Evolutionary conservation across 176 grass and related monocot species (phyloP).

Genomic region (Dendrocalamus sinicus): DNA sequence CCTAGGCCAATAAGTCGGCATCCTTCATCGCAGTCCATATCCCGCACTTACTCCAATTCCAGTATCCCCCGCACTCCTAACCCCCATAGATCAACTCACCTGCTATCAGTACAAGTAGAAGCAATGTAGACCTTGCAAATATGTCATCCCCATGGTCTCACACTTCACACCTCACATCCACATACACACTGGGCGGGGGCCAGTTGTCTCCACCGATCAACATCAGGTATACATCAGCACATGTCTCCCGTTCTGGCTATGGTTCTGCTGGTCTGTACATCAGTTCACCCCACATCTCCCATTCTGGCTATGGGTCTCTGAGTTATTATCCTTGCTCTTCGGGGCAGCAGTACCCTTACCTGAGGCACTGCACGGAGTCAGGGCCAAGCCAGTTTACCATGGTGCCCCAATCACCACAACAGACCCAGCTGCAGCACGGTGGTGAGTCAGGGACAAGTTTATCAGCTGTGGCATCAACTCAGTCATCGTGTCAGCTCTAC

Average conservation of each 20-base stretch:
- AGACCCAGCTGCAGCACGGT: constrained; percentile 30
- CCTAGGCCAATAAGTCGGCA: constrained; percentile 53
- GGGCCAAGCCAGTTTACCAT: constrained; percentile 50
- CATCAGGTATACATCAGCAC: constrained; percentile 44
- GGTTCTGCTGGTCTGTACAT: constrained; percentile 34
- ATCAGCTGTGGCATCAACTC: constrained; percentile 43
- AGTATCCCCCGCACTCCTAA: constrained; percentile 27
- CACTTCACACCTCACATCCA: constrained; percentile 46
- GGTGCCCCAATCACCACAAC: constrained; percentile 40
- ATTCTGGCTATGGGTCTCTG: constrained; percentile 40
- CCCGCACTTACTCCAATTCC: constrained; percentile 46
- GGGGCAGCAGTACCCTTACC: constrained; percentile 49
- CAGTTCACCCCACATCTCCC: constrained; percentile 42
- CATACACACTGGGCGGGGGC: not conserved
- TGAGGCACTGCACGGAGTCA: constrained; percentile 44
- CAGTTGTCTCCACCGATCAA: constrained; percentile 61
- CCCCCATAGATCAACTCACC: constrained; percentile 49
- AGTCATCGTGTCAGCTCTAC: constrained; percentile 47
- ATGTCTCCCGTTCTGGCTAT: constrained; percentile 32
- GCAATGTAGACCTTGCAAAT: constrained; percentile 67
- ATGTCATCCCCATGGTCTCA: constrained; percentile 50
- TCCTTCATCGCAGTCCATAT: constrained; percentile 58
- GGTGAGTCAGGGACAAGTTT: constrained; percentile 38
- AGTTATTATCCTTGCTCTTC: constrained; percentile 61
- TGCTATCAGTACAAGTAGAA: constrained; percentile 64